A percentile compares a stretch with the other conserved stretches of the same genome.
Evolutionary conservation across 495 filamentous ascomycete genomes (phyloP).

Genomic region (Chaetomium fimeti): DNA sequence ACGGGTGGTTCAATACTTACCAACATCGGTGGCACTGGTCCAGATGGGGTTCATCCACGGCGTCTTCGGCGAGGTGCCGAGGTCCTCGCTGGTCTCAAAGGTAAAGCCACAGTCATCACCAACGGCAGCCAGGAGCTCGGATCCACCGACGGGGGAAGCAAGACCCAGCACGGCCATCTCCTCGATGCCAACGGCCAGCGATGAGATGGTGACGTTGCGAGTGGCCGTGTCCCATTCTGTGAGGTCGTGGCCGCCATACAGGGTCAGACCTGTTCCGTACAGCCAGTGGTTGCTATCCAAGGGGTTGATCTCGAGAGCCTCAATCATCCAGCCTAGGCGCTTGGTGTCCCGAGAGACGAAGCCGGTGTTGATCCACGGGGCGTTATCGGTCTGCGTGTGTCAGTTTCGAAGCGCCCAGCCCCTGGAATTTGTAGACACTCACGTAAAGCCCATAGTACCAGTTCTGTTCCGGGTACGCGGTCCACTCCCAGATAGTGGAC

Average conservation of each 20-base stretch:
- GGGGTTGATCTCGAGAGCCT: conserved; percentile 59
- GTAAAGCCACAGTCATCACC: conserved; percentile 61
- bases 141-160: conserved; percentile 51
- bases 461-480: conserved; percentile 47
- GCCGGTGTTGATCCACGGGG: conserved; percentile 51
- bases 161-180: conserved; percentile 56
- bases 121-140: conserved; percentile 55
- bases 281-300: conserved; percentile 60
- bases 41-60: conserved; percentile 53
- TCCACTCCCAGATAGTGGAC: conserved; percentile 54
- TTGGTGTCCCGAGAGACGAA: conserved; percentile 49
- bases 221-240: conserved; percentile 49
- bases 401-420: conserved; percentile 23
- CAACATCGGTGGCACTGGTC: conserved; percentile 49
- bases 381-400: conserved; percentile 37
- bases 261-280: conserved; percentile 56
- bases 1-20: conserved; percentile 19
- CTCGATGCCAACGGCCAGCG: conserved; percentile 59
- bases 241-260: conserved; percentile 54
- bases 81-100: conserved; percentile 40
- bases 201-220: conserved; percentile 51
- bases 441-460: conserved; percentile 46
- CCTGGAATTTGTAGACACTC: conserved; percentile 28
- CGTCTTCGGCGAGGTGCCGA: conserved; percentile 48
- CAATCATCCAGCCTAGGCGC: conserved; percentile 63